These are phyloP conservation scores for Cladophialophora yegresii DNA, from an alignment of 2,329 filamentous ascomycete species.

Conservation along the genomic window DNA sequence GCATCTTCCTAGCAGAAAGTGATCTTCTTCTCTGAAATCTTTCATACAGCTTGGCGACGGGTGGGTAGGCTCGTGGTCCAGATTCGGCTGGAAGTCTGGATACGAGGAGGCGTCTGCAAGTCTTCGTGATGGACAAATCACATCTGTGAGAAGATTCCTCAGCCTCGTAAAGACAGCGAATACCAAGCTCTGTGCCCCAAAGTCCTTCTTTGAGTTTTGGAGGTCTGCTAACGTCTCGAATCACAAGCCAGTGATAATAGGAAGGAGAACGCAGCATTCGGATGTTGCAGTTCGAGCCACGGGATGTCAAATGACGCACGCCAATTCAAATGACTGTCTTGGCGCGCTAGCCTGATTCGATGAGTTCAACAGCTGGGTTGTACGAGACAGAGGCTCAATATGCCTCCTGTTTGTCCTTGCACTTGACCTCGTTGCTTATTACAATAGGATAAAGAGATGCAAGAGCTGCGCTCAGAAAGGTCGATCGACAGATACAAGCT, in stretches of 20 bases:
- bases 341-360: not conserved
- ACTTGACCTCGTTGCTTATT: not conserved
- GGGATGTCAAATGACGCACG: not conserved
- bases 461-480: not conserved
- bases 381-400: not conserved
- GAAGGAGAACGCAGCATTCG: not conserved
- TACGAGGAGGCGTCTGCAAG: constrained; percentile 1
- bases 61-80: not conserved
- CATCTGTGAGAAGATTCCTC: not conserved
- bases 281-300: not conserved
- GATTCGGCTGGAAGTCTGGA: not conserved
- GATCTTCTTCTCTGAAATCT: not conserved
- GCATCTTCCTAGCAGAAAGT: not conserved
- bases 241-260: not conserved
- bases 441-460: not conserved
- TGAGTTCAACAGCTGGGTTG: not conserved
- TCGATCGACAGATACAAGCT: not conserved
- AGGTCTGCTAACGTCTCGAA: not conserved
- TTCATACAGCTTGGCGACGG: not conserved
- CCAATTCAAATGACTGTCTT: not conserved
- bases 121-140: not conserved
- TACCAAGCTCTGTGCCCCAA: not conserved
- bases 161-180: not conserved
- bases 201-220: not conserved
- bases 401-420: not conserved